phyloP scores from a whole-genome alignment of 495 filamentous ascomycete species.

The Penicillium maclennaniae region DNA sequence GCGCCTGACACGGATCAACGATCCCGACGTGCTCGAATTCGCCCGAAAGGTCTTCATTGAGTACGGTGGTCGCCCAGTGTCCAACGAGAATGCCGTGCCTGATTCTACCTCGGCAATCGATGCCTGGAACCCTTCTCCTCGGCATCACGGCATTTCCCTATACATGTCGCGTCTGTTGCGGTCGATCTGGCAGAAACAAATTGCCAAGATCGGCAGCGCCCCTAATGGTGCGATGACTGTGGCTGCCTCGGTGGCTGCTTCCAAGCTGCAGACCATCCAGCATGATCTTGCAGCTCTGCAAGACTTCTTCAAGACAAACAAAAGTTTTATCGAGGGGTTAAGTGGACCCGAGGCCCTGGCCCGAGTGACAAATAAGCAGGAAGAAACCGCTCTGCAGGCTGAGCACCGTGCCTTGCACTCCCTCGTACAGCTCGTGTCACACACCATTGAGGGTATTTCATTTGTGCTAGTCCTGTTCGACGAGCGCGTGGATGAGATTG shows the following conservation, averaged over 20 bases:
- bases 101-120: constrained; percentile 65
- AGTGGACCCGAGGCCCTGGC: constrained; percentile 77
- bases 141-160: constrained; percentile 80
- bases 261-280: constrained; percentile 72
- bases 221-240: constrained; percentile 54
- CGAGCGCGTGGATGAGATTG: constrained; percentile 85
- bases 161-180: constrained; percentile 84
- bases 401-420: constrained; percentile 91
- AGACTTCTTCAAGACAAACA: constrained; percentile 79
- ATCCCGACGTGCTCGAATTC: constrained; percentile 74
- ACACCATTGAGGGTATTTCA: constrained; percentile 91
- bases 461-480: constrained; percentile 93
- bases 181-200: constrained; percentile 74
- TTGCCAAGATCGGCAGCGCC: constrained; percentile 52
- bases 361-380: constrained; percentile 69
- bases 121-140: constrained; percentile 77
- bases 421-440: constrained; percentile 72
- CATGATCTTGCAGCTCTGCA: constrained; percentile 72
- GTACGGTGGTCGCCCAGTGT: constrained; percentile 74
- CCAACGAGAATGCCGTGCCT: constrained; percentile 66
- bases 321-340: constrained; percentile 85
- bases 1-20: constrained; percentile 65
- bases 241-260: constrained; percentile 47
- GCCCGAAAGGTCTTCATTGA: constrained; percentile 87
- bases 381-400: constrained; percentile 83